Conservation (phyloP, 2,329 filamentous ascomycete genomes). For the Cytospora paraplurivora region DNA sequence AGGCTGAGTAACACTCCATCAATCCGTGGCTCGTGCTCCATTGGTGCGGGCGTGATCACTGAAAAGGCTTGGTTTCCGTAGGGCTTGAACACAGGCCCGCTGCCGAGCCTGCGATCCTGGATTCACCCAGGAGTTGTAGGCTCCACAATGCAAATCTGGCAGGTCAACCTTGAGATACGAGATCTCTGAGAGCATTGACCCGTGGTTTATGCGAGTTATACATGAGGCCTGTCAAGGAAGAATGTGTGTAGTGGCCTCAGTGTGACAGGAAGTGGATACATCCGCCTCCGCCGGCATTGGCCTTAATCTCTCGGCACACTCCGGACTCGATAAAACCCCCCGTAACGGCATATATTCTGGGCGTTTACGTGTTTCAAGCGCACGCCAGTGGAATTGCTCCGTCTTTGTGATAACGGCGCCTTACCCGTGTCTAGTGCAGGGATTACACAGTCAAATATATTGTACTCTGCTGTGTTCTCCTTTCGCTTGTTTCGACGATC, state of each 20-base stretch:
- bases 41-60: too few relatives aligned
- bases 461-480: slow-evolving; percentile 2
- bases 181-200: not conserved
- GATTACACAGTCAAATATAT: slow-evolving; percentile 13
- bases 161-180: not conserved
- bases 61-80: not conserved
- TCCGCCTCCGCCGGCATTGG: slow-evolving; percentile 19
- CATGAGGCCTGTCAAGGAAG: not conserved
- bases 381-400: slow-evolving; percentile 19
- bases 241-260: slow-evolving; percentile 2
- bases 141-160: not conserved
- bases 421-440: slow-evolving; percentile 8
- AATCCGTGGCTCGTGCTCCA: not conserved
- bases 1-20: not conserved
- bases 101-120: not conserved
- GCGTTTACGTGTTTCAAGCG: slow-evolving; percentile 24
- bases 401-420: slow-evolving; percentile 10
- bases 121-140: not conserved
- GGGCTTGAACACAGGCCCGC: not conserved
- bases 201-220: not conserved
- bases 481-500: not conserved
- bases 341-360: not conserved
- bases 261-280: slow-evolving; percentile 9
- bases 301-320: slow-evolving; percentile 29
- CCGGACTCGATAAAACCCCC: slow-evolving; percentile 18